Evolutionary conservation across 2,329 filamentous ascomycete species (phyloP).

Genomic region (Didymosphaeria variabile): DNA sequence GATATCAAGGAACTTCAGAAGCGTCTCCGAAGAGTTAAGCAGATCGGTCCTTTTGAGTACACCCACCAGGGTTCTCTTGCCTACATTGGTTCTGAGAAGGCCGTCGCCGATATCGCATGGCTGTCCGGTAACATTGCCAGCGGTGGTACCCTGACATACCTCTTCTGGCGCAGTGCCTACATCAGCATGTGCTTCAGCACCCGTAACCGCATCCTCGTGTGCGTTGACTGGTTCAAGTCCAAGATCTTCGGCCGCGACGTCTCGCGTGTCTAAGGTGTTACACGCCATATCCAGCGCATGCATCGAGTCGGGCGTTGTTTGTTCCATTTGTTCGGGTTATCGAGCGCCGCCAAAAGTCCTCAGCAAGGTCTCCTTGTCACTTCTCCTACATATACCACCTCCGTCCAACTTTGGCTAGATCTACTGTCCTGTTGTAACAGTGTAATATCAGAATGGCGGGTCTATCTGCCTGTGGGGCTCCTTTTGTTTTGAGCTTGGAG

Average conservation of each 20-base stretch:
- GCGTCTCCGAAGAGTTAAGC: slow-evolving; percentile 86
- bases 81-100: slow-evolving; percentile 98
- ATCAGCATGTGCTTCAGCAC: slow-evolving; percentile 99
- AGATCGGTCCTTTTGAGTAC: slow-evolving; percentile 98
- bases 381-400: slow-evolving; percentile 13
- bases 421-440: slow-evolving; percentile 11
- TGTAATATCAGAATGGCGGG: slow-evolving; percentile 14
- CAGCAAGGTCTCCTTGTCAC: background rate
- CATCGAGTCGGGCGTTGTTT: slow-evolving; percentile 15
- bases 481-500: slow-evolving; percentile 11
- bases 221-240: slow-evolving; percentile 96
- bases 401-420: slow-evolving; percentile 9
- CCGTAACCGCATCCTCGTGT: slow-evolving; percentile 91
- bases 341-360: slow-evolving; percentile 13
- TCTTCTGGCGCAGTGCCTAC: slow-evolving; percentile 98
- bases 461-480: background rate
- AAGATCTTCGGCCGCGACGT: slow-evolving; percentile 97
- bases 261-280: slow-evolving; percentile 67
- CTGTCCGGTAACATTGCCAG: slow-evolving; percentile 95
- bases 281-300: background rate
- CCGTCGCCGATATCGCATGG: slow-evolving; percentile 97
- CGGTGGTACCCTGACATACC: slow-evolving; percentile 91
- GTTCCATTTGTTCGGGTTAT: slow-evolving; percentile 13
- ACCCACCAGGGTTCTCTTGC: slow-evolving; percentile 96
- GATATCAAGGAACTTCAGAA: slow-evolving; percentile 89